Conservation (phyloP, 495 filamentous ascomycete species). For the Poronia punctata region DNA sequence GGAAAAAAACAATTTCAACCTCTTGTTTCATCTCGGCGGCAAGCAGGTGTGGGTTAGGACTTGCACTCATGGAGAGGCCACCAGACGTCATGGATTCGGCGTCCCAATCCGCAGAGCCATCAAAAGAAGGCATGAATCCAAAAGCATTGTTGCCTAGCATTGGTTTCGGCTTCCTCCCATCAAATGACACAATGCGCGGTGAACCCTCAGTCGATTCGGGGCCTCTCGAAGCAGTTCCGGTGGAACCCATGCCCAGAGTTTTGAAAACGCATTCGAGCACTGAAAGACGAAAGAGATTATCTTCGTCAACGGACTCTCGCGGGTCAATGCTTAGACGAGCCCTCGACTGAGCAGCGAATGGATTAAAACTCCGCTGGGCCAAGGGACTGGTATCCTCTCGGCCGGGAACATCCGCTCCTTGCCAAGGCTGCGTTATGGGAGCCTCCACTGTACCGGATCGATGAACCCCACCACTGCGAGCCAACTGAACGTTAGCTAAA, state of each 20-base stretch:
- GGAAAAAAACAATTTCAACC: constrained; percentile 97
- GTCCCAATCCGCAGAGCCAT: constrained; percentile 73
- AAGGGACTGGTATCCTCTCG: constrained; percentile 46
- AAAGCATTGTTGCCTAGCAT: constrained; percentile 81
- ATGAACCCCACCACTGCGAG: constrained; percentile 44
- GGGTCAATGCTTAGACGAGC: constrained; percentile 50
- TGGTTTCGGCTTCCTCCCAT: constrained; percentile 75
- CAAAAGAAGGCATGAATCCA: constrained; percentile 88
- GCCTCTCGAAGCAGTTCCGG: constrained; percentile 56
- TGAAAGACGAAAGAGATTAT: constrained; percentile 77
- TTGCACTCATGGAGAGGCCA: constrained; percentile 35
- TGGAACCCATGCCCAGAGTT: constrained; percentile 73
- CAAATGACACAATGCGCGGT: constrained; percentile 77
- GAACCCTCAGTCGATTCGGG: constrained; percentile 74
- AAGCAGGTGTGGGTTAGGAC: constrained; percentile 43
- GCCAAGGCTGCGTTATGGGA: constrained; percentile 34
- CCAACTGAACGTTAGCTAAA: constrained; percentile 69
- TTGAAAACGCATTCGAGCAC: constrained; percentile 95
- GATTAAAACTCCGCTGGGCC: constrained; percentile 49
- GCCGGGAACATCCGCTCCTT: constrained; percentile 13
- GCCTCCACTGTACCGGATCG: constrained; percentile 27
- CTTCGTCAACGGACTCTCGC: constrained; percentile 75
- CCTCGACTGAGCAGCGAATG: constrained; percentile 51
- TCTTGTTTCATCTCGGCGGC: constrained; percentile 77
- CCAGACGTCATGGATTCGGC: constrained; percentile 74